Conservation (phyloP, 2,329 filamentous ascomycete species). For the Sphaerostilbella broomeana region DNA sequence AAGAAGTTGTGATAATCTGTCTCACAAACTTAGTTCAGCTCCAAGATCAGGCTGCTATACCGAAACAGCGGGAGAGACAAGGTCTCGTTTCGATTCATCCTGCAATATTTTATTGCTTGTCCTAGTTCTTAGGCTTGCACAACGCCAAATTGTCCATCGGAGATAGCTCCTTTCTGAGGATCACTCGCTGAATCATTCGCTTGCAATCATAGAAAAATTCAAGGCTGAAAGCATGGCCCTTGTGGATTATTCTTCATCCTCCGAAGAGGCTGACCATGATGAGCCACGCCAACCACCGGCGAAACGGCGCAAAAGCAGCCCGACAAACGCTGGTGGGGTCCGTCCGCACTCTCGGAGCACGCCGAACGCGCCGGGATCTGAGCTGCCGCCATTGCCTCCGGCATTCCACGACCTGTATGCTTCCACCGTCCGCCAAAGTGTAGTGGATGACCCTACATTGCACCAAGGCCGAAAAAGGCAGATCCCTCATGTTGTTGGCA, state of each 20-base stretch:
- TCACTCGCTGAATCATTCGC: too few relatives aligned
- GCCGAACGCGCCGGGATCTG: slow-evolving; percentile 1
- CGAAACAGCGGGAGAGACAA: too few relatives aligned
- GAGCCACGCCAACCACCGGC: slow-evolving; percentile 30
- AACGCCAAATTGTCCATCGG: too few relatives aligned
- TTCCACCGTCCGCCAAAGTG: slow-evolving; percentile 68
- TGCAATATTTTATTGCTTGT: too few relatives aligned
- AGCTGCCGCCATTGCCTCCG: slow-evolving; percentile 67
- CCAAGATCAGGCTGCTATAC: too few relatives aligned
- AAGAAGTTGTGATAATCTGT: too few relatives aligned
- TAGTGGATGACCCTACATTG: slow-evolving; percentile 72
- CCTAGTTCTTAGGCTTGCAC: too few relatives aligned
- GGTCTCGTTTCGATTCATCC: too few relatives aligned
- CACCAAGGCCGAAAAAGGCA: slow-evolving; percentile 80
- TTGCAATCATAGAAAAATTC: neutral
- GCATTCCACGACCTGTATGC: slow-evolving; percentile 88
- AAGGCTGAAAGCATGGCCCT: slow-evolving; percentile 44
- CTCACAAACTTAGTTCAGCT: too few relatives aligned
- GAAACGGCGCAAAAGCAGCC: slow-evolving; percentile 29
- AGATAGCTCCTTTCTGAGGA: too few relatives aligned
- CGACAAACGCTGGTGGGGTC: slow-evolving; percentile 5
- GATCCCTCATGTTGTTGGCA: slow-evolving; percentile 77
- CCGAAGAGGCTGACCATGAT: slow-evolving; percentile 16
- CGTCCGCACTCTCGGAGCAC: slow-evolving; percentile 1
- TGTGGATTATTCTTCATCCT: slow-evolving; percentile 57